phyloP scores from a whole-genome alignment of 2,329 filamentous ascomycete species.

The Hyphodiscus sp. region DNA sequence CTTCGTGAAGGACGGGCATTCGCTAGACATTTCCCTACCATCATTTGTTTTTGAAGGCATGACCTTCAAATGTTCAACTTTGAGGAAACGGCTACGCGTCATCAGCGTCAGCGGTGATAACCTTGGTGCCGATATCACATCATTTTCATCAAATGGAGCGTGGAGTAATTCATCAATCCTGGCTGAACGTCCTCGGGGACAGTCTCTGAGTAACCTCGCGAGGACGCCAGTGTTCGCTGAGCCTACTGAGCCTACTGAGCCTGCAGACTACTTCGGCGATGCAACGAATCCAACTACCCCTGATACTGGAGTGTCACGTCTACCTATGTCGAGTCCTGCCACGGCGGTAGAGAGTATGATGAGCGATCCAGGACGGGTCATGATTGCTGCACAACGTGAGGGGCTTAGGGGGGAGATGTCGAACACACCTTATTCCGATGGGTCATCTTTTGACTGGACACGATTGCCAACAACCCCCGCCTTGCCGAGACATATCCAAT shows the following conservation, averaged over 20 bases:
- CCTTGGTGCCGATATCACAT: slow-evolving; percentile 16
- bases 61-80: slow-evolving; percentile 63
- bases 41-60: slow-evolving; percentile 58
- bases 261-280: slow-evolving; percentile 27
- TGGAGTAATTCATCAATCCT: slow-evolving; percentile 13
- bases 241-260: slow-evolving; percentile 13
- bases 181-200: slow-evolving; percentile 12
- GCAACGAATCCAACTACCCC: neutral
- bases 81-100: slow-evolving; percentile 63
- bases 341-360: neutral
- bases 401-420: slow-evolving; percentile 10
- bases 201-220: neutral
- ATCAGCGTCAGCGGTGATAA: slow-evolving; percentile 48
- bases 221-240: slow-evolving; percentile 10
- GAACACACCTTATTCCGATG: slow-evolving; percentile 11
- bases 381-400: slow-evolving; percentile 11
- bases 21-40: slow-evolving; percentile 44
- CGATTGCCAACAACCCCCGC: slow-evolving; percentile 56
- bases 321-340: slow-evolving; percentile 1
- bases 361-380: slow-evolving; percentile 13
- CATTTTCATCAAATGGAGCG: slow-evolving; percentile 18
- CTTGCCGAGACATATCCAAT: slow-evolving; percentile 64
- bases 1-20: slow-evolving; percentile 45
- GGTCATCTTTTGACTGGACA: slow-evolving; percentile 71
- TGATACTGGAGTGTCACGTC: neutral